Conservation (phyloP, 1,284 basidiomycete species). For the Pyrrhoderma lamaoense region DNA sequence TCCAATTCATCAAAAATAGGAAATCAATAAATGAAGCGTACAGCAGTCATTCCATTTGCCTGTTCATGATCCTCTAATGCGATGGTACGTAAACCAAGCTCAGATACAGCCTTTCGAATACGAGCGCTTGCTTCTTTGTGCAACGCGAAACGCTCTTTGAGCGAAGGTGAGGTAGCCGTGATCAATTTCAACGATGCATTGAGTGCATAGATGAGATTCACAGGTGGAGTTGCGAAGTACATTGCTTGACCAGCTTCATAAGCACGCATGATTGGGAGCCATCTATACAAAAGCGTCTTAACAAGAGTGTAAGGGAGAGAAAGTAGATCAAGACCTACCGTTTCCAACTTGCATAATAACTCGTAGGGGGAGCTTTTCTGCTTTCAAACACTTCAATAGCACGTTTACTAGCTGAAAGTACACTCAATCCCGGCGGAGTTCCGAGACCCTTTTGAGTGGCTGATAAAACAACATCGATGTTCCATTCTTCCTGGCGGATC, state of each 20-base stretch:
- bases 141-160: slow-evolving; percentile 74
- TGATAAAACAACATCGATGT: slow-evolving; percentile 82
- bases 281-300: slow-evolving; percentile 36
- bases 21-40: slow-evolving; percentile 26
- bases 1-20: slow-evolving; percentile 9
- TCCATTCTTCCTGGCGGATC: slow-evolving; percentile 92
- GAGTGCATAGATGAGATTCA: slow-evolving; percentile 92
- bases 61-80: slow-evolving; percentile 54
- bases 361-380: slow-evolving; percentile 63
- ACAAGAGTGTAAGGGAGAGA: neutral
- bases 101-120: slow-evolving; percentile 65
- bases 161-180: slow-evolving; percentile 47
- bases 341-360: slow-evolving; percentile 89
- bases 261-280: slow-evolving; percentile 90
- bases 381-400: slow-evolving; percentile 69
- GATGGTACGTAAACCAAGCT: slow-evolving; percentile 71
- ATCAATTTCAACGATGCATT: slow-evolving; percentile 76
- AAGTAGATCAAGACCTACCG: slow-evolving; percentile 37
- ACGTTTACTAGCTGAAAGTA: slow-evolving; percentile 75
- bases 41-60: slow-evolving; percentile 94
- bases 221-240: slow-evolving; percentile 94
- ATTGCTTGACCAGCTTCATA: slow-evolving; percentile 71
- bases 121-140: slow-evolving; percentile 71
- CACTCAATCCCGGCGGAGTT: slow-evolving; percentile 88
- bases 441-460: slow-evolving; percentile 96